These are phyloP conservation scores for Schizonepeta tenuifolia DNA, from an alignment of 257 asterid species.

Conservation along the genomic window DNA sequence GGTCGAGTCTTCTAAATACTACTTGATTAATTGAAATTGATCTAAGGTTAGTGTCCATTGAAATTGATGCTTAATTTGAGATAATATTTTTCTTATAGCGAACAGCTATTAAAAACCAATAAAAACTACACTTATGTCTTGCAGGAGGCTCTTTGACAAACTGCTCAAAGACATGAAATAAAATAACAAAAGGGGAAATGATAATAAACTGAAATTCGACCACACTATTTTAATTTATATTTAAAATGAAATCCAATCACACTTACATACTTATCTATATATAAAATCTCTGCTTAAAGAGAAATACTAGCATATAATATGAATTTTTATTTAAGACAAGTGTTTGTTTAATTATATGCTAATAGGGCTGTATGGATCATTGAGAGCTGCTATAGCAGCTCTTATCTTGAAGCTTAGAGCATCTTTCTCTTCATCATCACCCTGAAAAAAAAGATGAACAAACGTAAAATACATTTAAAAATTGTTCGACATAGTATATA, in stretches of 20 bases:
- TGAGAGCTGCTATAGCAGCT: slow-evolving; percentile 64
- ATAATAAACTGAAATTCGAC: background rate
- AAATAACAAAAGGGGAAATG: background rate
- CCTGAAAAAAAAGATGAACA: slow-evolving; percentile 41
- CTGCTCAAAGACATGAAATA: background rate
- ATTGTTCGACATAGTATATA: slow-evolving; percentile 21
- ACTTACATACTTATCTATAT: background rate
- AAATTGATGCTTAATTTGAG: too few species aligned
- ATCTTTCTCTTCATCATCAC: slow-evolving; percentile 69
- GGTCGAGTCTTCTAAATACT: too few species aligned
- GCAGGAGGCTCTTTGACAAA: background rate
- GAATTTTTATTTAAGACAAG: background rate
- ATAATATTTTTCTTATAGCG: too few species aligned
- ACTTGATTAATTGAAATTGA: too few species aligned
- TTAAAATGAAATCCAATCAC: too few species aligned
- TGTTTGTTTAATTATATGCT: slow-evolving; percentile 37
- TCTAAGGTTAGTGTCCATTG: too few species aligned
- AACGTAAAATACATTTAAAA: background rate
- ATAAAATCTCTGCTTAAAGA: background rate
- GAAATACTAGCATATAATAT: too few species aligned
- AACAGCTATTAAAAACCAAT: background rate
- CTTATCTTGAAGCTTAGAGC: slow-evolving; percentile 54
- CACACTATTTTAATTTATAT: background rate
- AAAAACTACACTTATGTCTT: background rate
- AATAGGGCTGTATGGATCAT: slow-evolving; percentile 70